Evolutionary conservation across 2,329 filamentous ascomycete species (phyloP), one percentile per base, ranked within the genome.

Genomic region (Lachnellula willkommii): DNA sequence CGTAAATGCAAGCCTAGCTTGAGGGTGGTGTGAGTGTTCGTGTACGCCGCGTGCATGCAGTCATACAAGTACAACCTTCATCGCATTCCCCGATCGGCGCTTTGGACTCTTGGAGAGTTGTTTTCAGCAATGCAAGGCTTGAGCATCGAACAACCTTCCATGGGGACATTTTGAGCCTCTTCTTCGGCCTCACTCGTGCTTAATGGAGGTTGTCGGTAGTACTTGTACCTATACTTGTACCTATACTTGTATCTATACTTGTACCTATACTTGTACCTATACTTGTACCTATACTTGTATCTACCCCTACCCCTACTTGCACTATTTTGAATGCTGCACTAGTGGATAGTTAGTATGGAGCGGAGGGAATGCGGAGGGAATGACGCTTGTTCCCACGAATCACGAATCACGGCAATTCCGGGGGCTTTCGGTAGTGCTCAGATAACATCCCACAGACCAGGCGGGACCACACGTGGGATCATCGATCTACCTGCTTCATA

Each of bases 371-470:
- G 28, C 28, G 28, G 28, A 32, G 28, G 28, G 28, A 32, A 26
- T 45, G n/a, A 45, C 20, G n/a, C 42, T 20, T 40, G 17, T 11
- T 42, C 24, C 39, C 45, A 54, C 55, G 37, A 57, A 50, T 57
- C 52, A 57, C 55, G 52, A 57, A 50, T 57, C 52, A 57, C 55
- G 52, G 55, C 55, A 57, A 28, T 49, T 50, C 55, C 55, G 52
- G 32, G 32, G 45, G 46, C 50, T 49, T 50, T 57, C 52, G 52
- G 55, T 54, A 57, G 51, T 54, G 52, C 28, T 17, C 20, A 45
- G 32, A 53, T 22, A 20, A 3, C 15, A 15, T 45, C 37, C 39
- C 35, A 24, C 7, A 54, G 50, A 47, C 48, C n/a, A 17, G 36
- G 5, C 20, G 20, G 20, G 20, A 37, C 17, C 47, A 56, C 53